Evolutionary conservation across 176 grass and related monocot species (phyloP), one percentile per base, ranked within the genome.

Genomic region (Oryza officinalis): DNA sequence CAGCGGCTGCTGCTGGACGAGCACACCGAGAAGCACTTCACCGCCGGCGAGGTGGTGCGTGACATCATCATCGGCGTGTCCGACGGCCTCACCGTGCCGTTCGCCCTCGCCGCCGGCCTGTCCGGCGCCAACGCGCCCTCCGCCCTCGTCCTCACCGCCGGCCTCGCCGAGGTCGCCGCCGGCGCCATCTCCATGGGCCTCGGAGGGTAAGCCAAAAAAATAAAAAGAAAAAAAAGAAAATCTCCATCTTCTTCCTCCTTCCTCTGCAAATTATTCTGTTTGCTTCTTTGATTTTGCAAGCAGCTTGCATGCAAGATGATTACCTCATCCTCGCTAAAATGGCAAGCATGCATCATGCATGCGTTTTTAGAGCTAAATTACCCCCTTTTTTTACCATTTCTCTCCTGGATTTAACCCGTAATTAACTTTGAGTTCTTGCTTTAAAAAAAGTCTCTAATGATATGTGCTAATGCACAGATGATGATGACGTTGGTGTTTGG

Each of bases 171-270:
- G 83, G 93, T 98, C 82, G 93, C 96, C 44, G 93, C 93, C 59
- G 96, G 96, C 46, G 91, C 96, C 87, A 98, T 98, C 38, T 98
- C 96, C 87, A 98, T 98, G 96, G 96, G 96, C 18, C 96, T 98
- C 49, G 96, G 93, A 89, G 96, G 96, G 93, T 98, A 91, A 88
- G 81, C 1, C n/a, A n/a, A n/a, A n/a, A n/a, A n/a, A n/a, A n/a
- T n/a, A n/a, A n/a, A n/a, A n/a, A n/a, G n/a, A n/a, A n/a, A n/a
- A 4, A 23, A 27, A 43, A 4, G n/a, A 18, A 37, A 9, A 45
- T 41, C 13, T 31, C 30, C 5, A 8, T 78, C 52, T 57, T 25
- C 15, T 83, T 25, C 60, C 57, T 68, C 54, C 44, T 32, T 32
- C 37, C 37, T 38, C 33, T 35, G 5, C 33, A 35, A 35, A 35